Conservation (phyloP, 441 rosid genomes). For the Aquilaria agallochum region DNA sequence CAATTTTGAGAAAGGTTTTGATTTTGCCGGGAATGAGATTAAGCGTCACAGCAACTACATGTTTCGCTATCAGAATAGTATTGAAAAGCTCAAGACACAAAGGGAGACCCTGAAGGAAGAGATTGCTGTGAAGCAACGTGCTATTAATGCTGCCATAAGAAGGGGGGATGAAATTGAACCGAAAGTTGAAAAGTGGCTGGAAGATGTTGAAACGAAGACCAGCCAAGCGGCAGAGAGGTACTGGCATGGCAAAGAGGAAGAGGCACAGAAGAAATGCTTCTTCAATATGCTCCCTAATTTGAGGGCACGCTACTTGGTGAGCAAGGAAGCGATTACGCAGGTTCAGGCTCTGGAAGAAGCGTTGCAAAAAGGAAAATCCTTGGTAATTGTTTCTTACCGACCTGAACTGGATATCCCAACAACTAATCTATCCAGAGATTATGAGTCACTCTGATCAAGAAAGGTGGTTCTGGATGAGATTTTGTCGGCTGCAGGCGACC, state of each 20-base stretch:
- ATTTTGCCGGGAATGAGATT: neutral
- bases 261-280: neutral
- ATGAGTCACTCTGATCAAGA: constrained; percentile 12
- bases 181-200: constrained; percentile 3
- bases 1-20: neutral
- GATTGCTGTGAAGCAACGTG: neutral
- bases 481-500: neutral
- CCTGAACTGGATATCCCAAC: constrained; percentile 2
- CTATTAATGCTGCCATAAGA: neutral
- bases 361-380: neutral
- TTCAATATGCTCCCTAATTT: constrained; percentile 6
- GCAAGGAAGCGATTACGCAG: constrained; percentile 10
- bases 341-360: neutral
- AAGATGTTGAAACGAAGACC: neutral
- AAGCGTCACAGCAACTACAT: neutral
- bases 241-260: neutral
- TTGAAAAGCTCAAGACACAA: constrained; percentile 3
- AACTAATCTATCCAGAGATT: neutral
- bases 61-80: neutral
- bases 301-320: constrained; percentile 2
- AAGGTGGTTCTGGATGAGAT: neutral
- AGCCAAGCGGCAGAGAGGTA: neutral
- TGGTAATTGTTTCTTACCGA: neutral
- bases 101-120: neutral
- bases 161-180: neutral